Evolutionary conservation across 2,329 filamentous ascomycete species (phyloP).

Genomic region (Uncinocarpus reesii): DNA sequence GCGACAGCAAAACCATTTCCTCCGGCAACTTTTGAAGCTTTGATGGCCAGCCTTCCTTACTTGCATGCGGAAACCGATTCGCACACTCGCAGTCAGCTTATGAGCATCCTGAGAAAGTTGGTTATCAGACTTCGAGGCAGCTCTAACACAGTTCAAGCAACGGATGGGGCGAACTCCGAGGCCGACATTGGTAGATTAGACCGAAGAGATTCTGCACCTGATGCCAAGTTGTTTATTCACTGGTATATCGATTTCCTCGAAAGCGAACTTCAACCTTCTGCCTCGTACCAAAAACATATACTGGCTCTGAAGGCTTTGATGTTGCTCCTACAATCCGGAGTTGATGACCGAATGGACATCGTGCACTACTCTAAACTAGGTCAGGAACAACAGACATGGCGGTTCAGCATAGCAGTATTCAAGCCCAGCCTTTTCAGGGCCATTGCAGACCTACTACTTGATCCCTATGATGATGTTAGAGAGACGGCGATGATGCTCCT

Average conservation of each 20-base stretch:
- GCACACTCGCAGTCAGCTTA: conserved; percentile 71
- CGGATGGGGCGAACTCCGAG: background rate
- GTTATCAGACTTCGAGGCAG: conserved; percentile 63
- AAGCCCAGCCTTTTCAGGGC: conserved; percentile 37
- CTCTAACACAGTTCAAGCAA: conserved; percentile 20
- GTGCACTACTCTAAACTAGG: conserved; percentile 39
- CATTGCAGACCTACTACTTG: conserved; percentile 68
- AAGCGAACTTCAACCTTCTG: conserved; percentile 63
- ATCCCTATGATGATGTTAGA: conserved; percentile 89
- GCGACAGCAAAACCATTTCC: conserved; percentile 66
- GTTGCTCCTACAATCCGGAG: conserved; percentile 57
- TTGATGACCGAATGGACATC: conserved; percentile 43
- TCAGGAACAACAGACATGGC: conserved; percentile 42
- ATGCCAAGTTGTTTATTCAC: conserved; percentile 46
- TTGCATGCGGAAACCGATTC: conserved; percentile 78
- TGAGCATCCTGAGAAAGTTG: conserved; percentile 64
- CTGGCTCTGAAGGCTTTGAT: conserved; percentile 62
- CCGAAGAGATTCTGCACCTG: background rate
- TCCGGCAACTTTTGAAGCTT: conserved; percentile 47
- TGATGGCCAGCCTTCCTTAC: conserved; percentile 56
- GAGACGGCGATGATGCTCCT: conserved; percentile 42
- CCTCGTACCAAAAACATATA: conserved; percentile 83
- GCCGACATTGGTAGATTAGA: background rate
- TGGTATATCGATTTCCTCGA: conserved; percentile 67
- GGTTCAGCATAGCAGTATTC: conserved; percentile 39